Base-by-base conservation (phyloP, 2,329 filamentous ascomycete genomes). In the Pseudogymnoascus sp. region DNA sequence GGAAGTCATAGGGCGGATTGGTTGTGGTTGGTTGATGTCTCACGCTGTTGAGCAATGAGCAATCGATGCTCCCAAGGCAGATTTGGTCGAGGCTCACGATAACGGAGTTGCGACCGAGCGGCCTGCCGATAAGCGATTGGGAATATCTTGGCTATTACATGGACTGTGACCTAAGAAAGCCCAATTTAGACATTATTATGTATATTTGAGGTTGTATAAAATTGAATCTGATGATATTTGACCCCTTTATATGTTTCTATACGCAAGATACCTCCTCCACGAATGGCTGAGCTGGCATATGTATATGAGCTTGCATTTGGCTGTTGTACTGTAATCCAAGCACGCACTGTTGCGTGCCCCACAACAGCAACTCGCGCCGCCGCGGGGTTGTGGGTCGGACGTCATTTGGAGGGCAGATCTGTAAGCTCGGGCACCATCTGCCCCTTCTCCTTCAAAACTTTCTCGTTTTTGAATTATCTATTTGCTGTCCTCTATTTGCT, bases 401-500 rank as follows among this genome's bases (percentile, higher is more conserved):
- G 49, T 56, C 49, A 56, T 56, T 34, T 56, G n/a, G 16, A 56
- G 49, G 8, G 49, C 28, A 21, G 49, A 56, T 56, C 49, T 56
- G 49, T 56, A 56, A 56, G 28, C 28, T 21, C n/a, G 14, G 36
- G 9, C 49, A 56, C 28, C 16, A 56, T 5, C 9, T 56, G 25
- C 25, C 25, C 23, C 46, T 31, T 18, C 46, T 53, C 28, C 28
- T 34, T 56, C 28, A 56, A 56, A 56, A 34, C 16, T 56, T 56
- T 62, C 37, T 65, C 28, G 59, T 46, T 61, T 56, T 59, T 60
- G 40, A 18, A 21, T 16, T 31, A 60, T 28, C 36, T n/a, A 63
- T 21, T 23, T 49, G 36, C 18, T n/a, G 43, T 16, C 23, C 25
- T 28, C 40, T 37, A 25, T 60, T 18, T 25, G 25, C n/a, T 16